Evolutionary conservation across 768 basidiomycete genomes (phyloP).

Genomic region (Kwoniella sp.): DNA sequence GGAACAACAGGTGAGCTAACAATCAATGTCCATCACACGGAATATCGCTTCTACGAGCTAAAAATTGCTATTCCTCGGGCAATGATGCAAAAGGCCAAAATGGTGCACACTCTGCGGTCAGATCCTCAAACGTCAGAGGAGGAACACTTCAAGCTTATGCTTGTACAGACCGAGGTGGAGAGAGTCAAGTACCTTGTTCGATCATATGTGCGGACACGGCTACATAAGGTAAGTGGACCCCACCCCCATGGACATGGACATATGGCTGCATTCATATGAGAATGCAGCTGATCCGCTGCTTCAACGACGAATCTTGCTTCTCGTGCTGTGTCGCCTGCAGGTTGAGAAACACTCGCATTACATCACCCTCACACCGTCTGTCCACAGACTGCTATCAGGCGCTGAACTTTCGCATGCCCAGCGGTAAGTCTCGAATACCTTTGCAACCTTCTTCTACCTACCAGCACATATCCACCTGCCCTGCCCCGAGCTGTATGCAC

Average conservation of each 20-base stretch:
- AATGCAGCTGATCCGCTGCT: too few relatives aligned
- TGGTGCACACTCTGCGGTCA: constrained; percentile 70
- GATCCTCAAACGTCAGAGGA: constrained; percentile 86
- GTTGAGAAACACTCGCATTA: constrained; percentile 85
- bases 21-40: too few relatives aligned
- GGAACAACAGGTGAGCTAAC: constrained; percentile 50
- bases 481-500: too few relatives aligned
- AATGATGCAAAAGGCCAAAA: too few relatives aligned
- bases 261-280: too few relatives aligned
- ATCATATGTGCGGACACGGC: constrained; percentile 80
- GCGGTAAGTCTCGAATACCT: constrained; percentile 66
- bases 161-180: constrained; percentile 92
- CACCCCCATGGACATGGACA: too few relatives aligned
- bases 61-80: too few relatives aligned
- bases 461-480: too few relatives aligned
- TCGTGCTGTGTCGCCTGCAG: constrained; percentile 58
- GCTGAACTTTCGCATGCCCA: constrained; percentile 78
- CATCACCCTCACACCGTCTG: constrained; percentile 68
- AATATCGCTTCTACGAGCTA: too few relatives aligned
- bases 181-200: constrained; percentile 88
- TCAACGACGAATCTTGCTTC: too few relatives aligned
- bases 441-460: too few relatives aligned
- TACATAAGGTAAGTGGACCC: constrained; percentile 69
- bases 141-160: constrained; percentile 87
- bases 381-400: constrained; percentile 77